A percentile compares a stretch with the other conserved stretches of the same genome.
Evolutionary conservation across 1,139 yeast genomes (phyloP).

Genomic region (Candida tropicalis): DNA sequence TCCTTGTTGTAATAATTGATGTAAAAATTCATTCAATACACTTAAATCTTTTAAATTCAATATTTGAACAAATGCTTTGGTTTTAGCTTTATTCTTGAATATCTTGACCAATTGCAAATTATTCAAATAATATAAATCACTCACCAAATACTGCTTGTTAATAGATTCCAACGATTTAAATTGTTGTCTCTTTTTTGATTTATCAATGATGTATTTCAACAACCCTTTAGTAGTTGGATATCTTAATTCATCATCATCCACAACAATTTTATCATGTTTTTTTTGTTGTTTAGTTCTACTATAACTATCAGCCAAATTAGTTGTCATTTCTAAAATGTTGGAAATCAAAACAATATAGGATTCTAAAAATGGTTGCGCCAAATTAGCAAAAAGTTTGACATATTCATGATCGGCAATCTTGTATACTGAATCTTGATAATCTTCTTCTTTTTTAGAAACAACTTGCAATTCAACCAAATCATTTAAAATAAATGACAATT

Average conservation of each 20-base stretch:
- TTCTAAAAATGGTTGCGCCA: slow-evolving; percentile 44
- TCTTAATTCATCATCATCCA: slow-evolving; percentile 19
- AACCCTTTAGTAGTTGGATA: slow-evolving; percentile 44
- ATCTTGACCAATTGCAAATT: slow-evolving; percentile 39
- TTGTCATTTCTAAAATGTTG: slow-evolving; percentile 23
- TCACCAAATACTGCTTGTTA: slow-evolving; percentile 48
- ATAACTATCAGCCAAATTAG: slow-evolving; percentile 16
- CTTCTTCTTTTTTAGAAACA: slow-evolving; percentile 18
- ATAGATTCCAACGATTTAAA: slow-evolving; percentile 34
- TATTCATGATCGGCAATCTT: slow-evolving; percentile 27
- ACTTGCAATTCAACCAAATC: slow-evolving; percentile 25
- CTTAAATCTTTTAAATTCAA: slow-evolving; percentile 32
- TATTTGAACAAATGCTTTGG: slow-evolving; percentile 44
- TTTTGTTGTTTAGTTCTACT: slow-evolving; percentile 14
- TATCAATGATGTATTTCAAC: slow-evolving; percentile 33
- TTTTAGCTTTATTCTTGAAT: slow-evolving; percentile 46
- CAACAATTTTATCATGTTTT: slow-evolving; percentile 12
- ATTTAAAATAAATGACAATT: slow-evolving; percentile 32
- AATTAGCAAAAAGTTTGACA: slow-evolving; percentile 25
- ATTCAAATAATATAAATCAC: slow-evolving; percentile 44
- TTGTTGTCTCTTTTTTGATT: slow-evolving; percentile 16
- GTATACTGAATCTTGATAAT: slow-evolving; percentile 20
- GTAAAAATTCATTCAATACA: slow-evolving; percentile 31
- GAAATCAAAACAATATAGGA: slow-evolving; percentile 39
- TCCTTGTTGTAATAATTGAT: slow-evolving; percentile 21